Conservation (phyloP, 345 rosid genomes). For the Microthlaspi erraticum region DNA sequence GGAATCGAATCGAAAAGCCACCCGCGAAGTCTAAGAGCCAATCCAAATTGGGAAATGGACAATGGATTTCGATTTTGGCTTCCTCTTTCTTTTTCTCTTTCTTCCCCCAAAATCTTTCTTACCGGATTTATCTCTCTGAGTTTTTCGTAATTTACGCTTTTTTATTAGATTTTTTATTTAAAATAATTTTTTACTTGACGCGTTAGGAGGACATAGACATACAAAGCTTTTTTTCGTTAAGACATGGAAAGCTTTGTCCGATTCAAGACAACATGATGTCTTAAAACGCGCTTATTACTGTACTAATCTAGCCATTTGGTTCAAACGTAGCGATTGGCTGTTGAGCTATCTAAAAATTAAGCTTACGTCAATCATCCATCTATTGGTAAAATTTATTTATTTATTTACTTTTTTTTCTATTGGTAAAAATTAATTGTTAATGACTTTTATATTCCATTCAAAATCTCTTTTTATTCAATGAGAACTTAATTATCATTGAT, state of each 20-base stretch:
- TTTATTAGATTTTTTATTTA: not conserved
- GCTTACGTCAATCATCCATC: too few relatives aligned
- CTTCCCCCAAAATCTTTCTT: conserved; percentile 7
- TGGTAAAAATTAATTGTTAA: too few relatives aligned
- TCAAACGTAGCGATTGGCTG: conserved; percentile 21
- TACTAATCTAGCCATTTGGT: too few relatives aligned
- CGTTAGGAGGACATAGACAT: conserved; percentile 4
- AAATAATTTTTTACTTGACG: conserved; percentile 1
- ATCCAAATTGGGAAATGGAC: conserved; percentile 34
- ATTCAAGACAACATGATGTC: not conserved
- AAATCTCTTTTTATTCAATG: too few relatives aligned
- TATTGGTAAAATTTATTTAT: too few relatives aligned
- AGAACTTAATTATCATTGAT: too few relatives aligned
- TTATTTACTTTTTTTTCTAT: too few relatives aligned
- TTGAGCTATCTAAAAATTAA: not conserved
- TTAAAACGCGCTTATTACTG: not conserved
- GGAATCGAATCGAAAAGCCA: conserved; percentile 28
- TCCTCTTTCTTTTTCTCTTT: not conserved
- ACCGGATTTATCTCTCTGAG: conserved; percentile 4
- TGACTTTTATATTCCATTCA: too few relatives aligned
- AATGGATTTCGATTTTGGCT: conserved; percentile 28
- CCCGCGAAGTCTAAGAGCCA: not conserved
- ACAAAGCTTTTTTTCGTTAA: not conserved
- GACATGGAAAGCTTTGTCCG: not conserved
- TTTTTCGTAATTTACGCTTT: conserved; percentile 5